Evolutionary conservation across 2,329 filamentous ascomycete species (phyloP).

Genomic region (Penicillium olsonii): DNA sequence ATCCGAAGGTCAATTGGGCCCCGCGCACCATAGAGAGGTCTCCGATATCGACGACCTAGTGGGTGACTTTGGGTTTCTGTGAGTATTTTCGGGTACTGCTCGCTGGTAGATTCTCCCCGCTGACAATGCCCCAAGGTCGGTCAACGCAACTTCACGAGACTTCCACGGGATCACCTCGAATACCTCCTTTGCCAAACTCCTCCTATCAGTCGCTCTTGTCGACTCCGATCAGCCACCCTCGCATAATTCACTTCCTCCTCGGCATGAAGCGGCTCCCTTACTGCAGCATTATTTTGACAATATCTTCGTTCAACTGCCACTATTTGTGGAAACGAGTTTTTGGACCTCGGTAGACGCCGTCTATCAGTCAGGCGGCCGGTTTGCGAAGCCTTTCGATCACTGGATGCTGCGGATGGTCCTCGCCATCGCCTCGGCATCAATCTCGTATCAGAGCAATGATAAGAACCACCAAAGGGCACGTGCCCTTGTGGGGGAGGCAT

Average conservation of each 20-base stretch:
- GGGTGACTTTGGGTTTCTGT: conserved; percentile 91
- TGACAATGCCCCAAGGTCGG: conserved; percentile 61
- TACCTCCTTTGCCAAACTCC: conserved; percentile 88
- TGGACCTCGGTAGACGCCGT: conserved; percentile 78
- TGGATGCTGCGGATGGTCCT: conserved; percentile 90
- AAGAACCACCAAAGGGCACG: conserved; percentile 64
- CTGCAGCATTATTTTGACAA: conserved; percentile 84
- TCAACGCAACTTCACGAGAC: conserved; percentile 91
- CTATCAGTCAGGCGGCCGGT: conserved; percentile 68
- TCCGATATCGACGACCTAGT: conserved; percentile 89
- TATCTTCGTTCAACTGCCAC: conserved; percentile 76
- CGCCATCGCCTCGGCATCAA: conserved; percentile 74
- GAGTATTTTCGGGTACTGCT: conserved; percentile 36
- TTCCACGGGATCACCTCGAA: conserved; percentile 85
- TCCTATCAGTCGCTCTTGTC: conserved; percentile 78
- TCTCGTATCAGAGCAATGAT: conserved; percentile 67
- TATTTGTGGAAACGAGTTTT: conserved; percentile 77
- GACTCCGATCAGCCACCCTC: conserved; percentile 67
- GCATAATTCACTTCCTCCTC: conserved; percentile 67
- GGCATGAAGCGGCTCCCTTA: conserved; percentile 66
- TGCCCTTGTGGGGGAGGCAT: conserved; percentile 63
- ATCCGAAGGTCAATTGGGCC: conserved; percentile 26
- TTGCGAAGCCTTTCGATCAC: conserved; percentile 68
- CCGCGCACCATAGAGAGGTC: conserved; percentile 64
- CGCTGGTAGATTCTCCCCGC: not conserved